phyloP scores from a whole-genome alignment of 805 yeast genomes.

The Cyberlindnera xylosilytica region DNA sequence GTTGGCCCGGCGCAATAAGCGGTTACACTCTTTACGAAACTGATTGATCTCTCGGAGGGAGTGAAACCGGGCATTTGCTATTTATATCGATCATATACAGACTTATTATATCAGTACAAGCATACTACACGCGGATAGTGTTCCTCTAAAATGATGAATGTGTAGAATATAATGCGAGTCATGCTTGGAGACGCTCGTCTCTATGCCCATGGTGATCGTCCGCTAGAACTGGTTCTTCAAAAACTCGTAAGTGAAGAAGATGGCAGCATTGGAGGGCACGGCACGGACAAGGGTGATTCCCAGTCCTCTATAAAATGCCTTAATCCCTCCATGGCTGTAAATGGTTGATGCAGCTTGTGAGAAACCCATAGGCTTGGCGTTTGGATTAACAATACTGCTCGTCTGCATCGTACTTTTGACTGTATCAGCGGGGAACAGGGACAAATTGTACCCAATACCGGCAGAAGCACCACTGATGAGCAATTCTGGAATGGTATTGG shows the following conservation, averaged over 20 bases:
- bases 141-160: too few relatives aligned
- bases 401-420: slow-evolving; percentile 86
- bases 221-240: slow-evolving; percentile 36
- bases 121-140: too few relatives aligned
- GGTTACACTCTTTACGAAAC: slow-evolving; percentile 5
- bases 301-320: slow-evolving; percentile 78
- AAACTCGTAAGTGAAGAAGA: slow-evolving; percentile 76
- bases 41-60: not conserved
- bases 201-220: too few relatives aligned
- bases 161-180: too few relatives aligned
- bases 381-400: slow-evolving; percentile 33
- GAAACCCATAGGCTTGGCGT: slow-evolving; percentile 29
- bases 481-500: slow-evolving; percentile 47
- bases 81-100: too few relatives aligned
- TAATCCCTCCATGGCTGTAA: slow-evolving; percentile 53
- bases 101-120: too few relatives aligned
- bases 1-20: slow-evolving; percentile 28
- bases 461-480: slow-evolving; percentile 82
- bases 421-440: slow-evolving; percentile 88
- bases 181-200: too few relatives aligned
- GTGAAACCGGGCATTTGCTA: too few relatives aligned
- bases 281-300: slow-evolving; percentile 80
- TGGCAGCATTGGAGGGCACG: slow-evolving; percentile 85
- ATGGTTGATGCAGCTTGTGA: slow-evolving; percentile 38
- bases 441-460: slow-evolving; percentile 76